These are phyloP conservation scores for Chaetomidium leptoderma DNA, from an alignment of 495 filamentous ascomycete species.

Conservation along the genomic window DNA sequence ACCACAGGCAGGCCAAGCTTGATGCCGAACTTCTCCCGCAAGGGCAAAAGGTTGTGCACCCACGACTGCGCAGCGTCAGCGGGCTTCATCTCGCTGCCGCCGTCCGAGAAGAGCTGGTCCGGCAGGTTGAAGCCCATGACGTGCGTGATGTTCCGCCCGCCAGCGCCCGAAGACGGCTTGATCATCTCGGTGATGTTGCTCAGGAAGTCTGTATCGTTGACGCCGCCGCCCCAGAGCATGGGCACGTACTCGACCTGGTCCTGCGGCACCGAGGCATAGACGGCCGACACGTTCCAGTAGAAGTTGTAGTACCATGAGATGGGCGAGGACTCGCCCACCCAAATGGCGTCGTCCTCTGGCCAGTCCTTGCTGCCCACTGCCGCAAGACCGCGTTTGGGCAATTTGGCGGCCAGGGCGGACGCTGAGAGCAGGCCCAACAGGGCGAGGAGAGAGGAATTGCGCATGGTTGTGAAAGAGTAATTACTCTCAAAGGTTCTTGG, in stretches of 20 bases:
- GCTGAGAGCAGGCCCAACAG: conserved; percentile 4
- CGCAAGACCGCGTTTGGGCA: conserved; percentile 57
- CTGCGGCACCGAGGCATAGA: conserved; percentile 33
- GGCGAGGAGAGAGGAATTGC: not conserved
- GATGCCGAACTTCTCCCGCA: conserved; percentile 44
- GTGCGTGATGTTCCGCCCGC: conserved; percentile 49
- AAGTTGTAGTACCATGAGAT: conserved; percentile 74
- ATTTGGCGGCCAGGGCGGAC: conserved; percentile 6
- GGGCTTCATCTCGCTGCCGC: conserved; percentile 51
- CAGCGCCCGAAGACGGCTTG: not conserved
- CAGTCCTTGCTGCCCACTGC: conserved; percentile 44
- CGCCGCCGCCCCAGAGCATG: conserved; percentile 58
- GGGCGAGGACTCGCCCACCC: conserved; percentile 37
- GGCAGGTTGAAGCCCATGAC: conserved; percentile 65
- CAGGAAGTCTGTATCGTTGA: conserved; percentile 44
- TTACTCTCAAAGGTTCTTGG: not conserved
- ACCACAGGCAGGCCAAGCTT: conserved; percentile 51
- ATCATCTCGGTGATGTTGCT: conserved; percentile 42
- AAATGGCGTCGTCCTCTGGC: conserved; percentile 50
- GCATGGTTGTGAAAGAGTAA: not conserved
- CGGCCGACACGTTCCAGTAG: conserved; percentile 38
- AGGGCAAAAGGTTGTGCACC: conserved; percentile 55
- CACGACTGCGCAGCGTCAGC: conserved; percentile 51
- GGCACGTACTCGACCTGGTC: conserved; percentile 56
- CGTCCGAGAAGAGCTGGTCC: conserved; percentile 44